Percentiles rank a stretch among this genome's conserved stretches.
Conservation (phyloP, 257 asterid genomes). For the Jasminum sambac region DNA sequence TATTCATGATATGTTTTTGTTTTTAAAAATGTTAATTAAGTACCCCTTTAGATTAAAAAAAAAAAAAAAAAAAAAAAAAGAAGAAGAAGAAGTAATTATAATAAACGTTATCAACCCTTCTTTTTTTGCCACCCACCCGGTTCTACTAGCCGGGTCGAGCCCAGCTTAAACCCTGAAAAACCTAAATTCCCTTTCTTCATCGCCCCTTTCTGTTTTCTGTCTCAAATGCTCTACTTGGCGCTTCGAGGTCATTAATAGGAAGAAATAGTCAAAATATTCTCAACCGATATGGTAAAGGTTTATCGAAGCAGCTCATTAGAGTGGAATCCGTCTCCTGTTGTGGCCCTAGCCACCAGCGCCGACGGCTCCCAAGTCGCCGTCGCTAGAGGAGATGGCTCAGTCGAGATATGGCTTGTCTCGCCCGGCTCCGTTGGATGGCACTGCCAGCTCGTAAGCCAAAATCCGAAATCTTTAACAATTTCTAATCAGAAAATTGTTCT, state of each 20-base stretch:
- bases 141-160: not conserved
- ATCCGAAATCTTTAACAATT: not conserved
- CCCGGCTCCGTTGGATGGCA: constrained; percentile 99
- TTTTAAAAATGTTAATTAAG: too few species aligned
- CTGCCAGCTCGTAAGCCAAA: constrained; percentile 77
- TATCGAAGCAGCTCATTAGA: constrained; percentile 64
- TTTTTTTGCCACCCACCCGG: not conserved
- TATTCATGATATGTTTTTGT: too few species aligned
- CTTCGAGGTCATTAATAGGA: not conserved
- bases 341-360: constrained; percentile 89
- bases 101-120: too few species aligned
- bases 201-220: not conserved
- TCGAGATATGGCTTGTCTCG: constrained; percentile 98
- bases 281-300: constrained; percentile 47
- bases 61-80: too few species aligned
- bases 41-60: too few species aligned
- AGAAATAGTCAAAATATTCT: not conserved
- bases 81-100: too few species aligned
- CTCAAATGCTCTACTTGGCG: not conserved
- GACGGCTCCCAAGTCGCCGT: constrained; percentile 95
- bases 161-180: constrained; percentile 4
- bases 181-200: not conserved
- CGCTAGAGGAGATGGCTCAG: constrained; percentile 82
- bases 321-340: constrained; percentile 85
- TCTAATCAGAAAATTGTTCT: not conserved